phyloP scores from a whole-genome alignment of 2,329 filamentous ascomycete species.

The Verticillium nubilum region DNA sequence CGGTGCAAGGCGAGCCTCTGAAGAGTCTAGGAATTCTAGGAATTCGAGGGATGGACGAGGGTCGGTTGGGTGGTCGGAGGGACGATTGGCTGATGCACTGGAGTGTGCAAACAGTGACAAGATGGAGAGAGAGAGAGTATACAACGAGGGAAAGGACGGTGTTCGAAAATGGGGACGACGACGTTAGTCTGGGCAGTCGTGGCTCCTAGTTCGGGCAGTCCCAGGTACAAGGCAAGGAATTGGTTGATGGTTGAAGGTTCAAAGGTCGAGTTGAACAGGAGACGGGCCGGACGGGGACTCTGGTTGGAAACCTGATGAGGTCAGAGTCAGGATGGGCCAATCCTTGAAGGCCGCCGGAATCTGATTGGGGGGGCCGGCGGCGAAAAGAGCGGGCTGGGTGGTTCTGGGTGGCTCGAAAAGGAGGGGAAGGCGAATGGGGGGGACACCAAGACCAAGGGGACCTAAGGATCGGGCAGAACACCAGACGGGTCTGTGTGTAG shows the following conservation, averaged over 20 bases:
- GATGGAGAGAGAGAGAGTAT: constrained; percentile 4
- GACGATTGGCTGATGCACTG: not conserved
- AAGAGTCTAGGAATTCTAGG: not conserved
- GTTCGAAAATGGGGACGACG: not conserved
- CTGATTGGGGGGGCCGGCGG: constrained; percentile 1
- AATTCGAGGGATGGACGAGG: constrained; percentile 7
- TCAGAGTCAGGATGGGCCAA: constrained; percentile 1
- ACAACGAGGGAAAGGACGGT: constrained; percentile 1
- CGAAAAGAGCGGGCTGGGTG: constrained; percentile 1
- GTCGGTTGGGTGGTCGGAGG: constrained; percentile 1
- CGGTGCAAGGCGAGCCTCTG: constrained; percentile 2
- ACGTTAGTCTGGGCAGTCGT: constrained; percentile 4
- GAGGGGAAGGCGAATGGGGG: constrained; percentile 2
- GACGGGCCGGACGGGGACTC: constrained; percentile 1
- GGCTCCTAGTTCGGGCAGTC: constrained; percentile 3
- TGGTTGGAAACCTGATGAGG: constrained; percentile 1
- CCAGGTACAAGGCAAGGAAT: not conserved
- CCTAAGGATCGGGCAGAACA: not conserved
- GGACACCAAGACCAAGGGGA: not conserved
- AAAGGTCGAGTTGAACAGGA: not conserved
- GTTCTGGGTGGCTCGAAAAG: constrained; percentile 1
- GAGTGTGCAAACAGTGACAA: not conserved
- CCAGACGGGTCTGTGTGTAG: constrained; percentile 1
- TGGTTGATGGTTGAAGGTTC: not conserved
- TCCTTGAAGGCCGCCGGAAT: not conserved